Base-by-base conservation (phyloP, 2,329 filamentous ascomycete genomes). In the Endoconidiophora polonica region DNA sequence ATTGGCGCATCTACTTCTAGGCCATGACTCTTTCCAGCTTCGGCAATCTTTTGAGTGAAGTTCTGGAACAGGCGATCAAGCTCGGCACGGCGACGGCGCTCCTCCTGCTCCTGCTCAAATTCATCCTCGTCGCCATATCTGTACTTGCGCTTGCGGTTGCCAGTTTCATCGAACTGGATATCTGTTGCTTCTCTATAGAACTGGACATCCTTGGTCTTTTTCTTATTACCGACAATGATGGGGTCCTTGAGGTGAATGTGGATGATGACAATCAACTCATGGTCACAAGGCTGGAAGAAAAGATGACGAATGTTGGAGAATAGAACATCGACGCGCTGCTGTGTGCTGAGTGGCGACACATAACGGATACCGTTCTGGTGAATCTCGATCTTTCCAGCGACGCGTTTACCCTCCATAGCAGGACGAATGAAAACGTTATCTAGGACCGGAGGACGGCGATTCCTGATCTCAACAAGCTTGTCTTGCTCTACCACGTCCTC, bases 341-440 rank as follows among this genome's bases (percentile, higher is more conserved):
- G 82, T 20, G 79, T 79, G 63, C 83, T 80, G 56, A 93, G 69
- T 48, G 84, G 78, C 48, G 86, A 84, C 68, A 90, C 74, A 64
- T 98, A 98, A 54, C 91, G 85, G 52, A 98, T 83, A 88, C 91
- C 91, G 59, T 98, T 98, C 61, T 96, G 88, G 66, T 98, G 91
- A 46, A 98, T 95, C 66, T 96, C 90, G 38, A 98, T 81, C 62
- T 91, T 87, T 60, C 91, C 91, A 42, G 91, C 85, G 26, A 98
- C 86, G 59, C 91, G 86, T 68, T 98, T 98, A 59, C 88, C 88
- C 65, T 98, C 91, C 71, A 96, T 81, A 0, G 87, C 86, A 46
- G 91, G 91, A 52, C 91, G 85, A 57, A 98, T 85, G 64, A 90
- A 98, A 58, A 98, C 86, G 62, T 95, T 91, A 54, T 94, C 86